A percentile compares a stretch with the other conserved stretches of the same genome.
phyloP scores from a whole-genome alignment of 176 grass and related monocot species.

The Phragmites australis region DNA sequence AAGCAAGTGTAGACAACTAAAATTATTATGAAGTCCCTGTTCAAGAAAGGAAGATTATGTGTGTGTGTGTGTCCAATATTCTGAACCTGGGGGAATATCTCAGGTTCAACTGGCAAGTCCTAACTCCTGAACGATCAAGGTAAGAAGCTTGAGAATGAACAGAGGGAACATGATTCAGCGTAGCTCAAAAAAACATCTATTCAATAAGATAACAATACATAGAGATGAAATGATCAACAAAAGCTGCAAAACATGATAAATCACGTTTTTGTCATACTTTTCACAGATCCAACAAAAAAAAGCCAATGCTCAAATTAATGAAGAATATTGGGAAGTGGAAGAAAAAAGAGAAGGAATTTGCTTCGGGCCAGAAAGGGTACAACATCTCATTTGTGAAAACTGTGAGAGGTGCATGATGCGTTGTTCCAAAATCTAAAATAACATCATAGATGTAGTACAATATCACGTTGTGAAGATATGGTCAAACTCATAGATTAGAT shows the following conservation, averaged over 20 bases:
- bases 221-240: background rate
- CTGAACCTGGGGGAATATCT: background rate
- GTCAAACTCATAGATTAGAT: background rate
- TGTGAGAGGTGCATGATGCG: background rate
- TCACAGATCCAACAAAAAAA: no score
- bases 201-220: background rate
- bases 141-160: slow-evolving; percentile 8
- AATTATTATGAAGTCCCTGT: background rate
- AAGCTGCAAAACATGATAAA: slow-evolving; percentile 4
- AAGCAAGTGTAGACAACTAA: background rate
- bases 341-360: no score
- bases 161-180: background rate
- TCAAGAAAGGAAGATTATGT: slow-evolving; percentile 18
- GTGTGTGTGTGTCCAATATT: background rate
- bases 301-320: no score
- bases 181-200: background rate
- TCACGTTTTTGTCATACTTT: background rate
- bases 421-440: background rate
- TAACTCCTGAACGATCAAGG: background rate
- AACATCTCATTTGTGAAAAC: background rate
- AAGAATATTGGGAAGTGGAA: no score
- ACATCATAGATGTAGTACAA: background rate
- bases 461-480: background rate
- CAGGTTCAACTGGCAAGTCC: background rate
- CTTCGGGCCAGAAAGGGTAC: background rate